Conservation (phyloP, 2,329 filamentous ascomycete genomes). For the Lasiodiplodia sp. region DNA sequence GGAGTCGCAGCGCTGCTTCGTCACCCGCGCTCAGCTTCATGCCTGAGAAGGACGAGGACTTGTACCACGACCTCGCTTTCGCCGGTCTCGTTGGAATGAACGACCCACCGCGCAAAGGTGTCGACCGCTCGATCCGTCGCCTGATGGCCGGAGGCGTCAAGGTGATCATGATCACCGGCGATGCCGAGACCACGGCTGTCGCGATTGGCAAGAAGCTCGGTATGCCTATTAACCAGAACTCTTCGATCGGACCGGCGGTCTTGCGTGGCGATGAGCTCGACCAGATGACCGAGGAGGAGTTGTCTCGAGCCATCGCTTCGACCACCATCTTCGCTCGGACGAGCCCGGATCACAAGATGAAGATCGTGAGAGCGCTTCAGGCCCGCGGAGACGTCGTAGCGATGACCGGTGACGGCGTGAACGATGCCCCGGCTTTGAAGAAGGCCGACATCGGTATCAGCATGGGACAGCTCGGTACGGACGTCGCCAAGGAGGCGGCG, state of each 20-base stretch:
- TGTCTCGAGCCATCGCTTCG: slow-evolving; percentile 82
- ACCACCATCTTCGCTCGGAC: slow-evolving; percentile 96
- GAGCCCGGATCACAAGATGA: slow-evolving; percentile 97
- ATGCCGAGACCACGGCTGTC: slow-evolving; percentile 91
- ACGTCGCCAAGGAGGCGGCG: slow-evolving; percentile 95
- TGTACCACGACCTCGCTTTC: slow-evolving; percentile 85
- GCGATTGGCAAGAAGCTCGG: slow-evolving; percentile 95
- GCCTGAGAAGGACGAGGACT: slow-evolving; percentile 62
- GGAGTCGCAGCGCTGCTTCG: slow-evolving; percentile 42
- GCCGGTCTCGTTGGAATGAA: slow-evolving; percentile 96
- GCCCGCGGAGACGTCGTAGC: slow-evolving; percentile 94
- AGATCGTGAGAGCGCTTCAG: slow-evolving; percentile 91
- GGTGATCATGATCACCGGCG: slow-evolving; percentile 99
- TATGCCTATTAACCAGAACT: slow-evolving; percentile 78
- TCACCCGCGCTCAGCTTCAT: slow-evolving; percentile 37
- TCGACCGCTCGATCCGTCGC: slow-evolving; percentile 85
- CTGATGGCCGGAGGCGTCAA: slow-evolving; percentile 94
- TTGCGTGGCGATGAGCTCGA: slow-evolving; percentile 93
- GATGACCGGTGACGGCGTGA: slow-evolving; percentile 98
- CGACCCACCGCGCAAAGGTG: slow-evolving; percentile 89
- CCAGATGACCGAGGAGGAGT: slow-evolving; percentile 82
- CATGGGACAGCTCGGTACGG: slow-evolving; percentile 93
- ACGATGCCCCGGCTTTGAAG: slow-evolving; percentile 95
- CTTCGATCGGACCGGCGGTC: slow-evolving; percentile 69
- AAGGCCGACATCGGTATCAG: slow-evolving; percentile 97